phyloP scores from a whole-genome alignment of 108 stramenopile genomes.

The Discostella stelligeroides region DNA sequence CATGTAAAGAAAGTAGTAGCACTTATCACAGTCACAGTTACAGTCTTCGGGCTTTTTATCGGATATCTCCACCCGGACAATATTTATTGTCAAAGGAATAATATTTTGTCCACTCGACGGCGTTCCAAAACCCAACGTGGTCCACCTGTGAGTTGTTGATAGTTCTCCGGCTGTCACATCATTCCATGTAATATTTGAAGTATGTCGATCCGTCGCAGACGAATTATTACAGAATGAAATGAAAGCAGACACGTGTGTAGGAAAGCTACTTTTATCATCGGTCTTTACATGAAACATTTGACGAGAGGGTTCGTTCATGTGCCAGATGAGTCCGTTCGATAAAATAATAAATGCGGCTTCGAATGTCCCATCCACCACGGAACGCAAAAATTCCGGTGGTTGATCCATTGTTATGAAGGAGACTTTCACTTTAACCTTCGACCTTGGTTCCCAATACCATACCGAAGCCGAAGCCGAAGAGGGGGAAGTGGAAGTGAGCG shows the following conservation, averaged over 20 bases:
- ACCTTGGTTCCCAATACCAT: no score
- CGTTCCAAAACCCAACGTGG: conserved; percentile 2
- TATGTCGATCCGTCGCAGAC: no score
- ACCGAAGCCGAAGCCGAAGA: no score
- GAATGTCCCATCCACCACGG: conserved; percentile 26
- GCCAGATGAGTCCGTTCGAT: conserved; percentile 29
- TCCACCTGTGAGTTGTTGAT: conserved; percentile 7
- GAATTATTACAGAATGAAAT: conserved; percentile 24
- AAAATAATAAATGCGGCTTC: conserved; percentile 27
- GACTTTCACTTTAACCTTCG: no score
- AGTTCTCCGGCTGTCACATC: conserved; percentile 9
- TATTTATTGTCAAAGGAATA: conserved; percentile 20
- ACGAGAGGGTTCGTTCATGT: conserved; percentile 30
- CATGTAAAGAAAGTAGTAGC: conserved; percentile 34
- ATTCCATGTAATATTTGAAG: conserved; percentile 20
- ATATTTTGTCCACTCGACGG: background rate
- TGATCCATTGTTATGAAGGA: background rate
- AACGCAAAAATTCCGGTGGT: conserved; percentile 29
- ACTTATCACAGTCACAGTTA: conserved; percentile 8
- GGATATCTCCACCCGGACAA: conserved; percentile 17
- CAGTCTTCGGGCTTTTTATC: background rate
- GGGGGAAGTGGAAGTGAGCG: no score
- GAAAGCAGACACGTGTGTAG: conserved; percentile 7
- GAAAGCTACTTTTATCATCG: background rate
- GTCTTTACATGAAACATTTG: conserved; percentile 11